Base-by-base conservation (phyloP, 73 alveolate genomes). In the Paramecium sexaurelia region DNA sequence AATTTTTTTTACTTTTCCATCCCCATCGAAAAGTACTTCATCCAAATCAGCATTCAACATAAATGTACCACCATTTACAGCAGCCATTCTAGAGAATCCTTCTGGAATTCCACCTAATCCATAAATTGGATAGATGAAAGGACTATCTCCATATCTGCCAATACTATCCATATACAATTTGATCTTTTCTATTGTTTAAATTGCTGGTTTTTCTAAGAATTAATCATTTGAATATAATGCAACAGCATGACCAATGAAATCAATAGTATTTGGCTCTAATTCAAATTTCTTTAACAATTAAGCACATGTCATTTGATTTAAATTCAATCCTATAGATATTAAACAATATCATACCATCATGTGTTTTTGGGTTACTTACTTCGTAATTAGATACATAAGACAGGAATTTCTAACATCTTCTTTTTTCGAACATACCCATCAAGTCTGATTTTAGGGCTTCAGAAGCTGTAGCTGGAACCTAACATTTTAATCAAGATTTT, bases 61-160 rank as follows among this genome's bases (percentile, higher is more conserved):
- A 97, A 97, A 98, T 47, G 99, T 97, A 41, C 99, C 99, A 22
- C 99, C 99, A 91, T 98, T 97, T 87, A 98, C 96, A 84, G 99
- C 99, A 84, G 99, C 96, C 85, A 96, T 95, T 83, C 99, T 95
- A 7, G 99, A 96, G 96, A 96, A 98, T 75, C 99, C 99, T 96
- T 98, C 99, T 40, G 99, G 99, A 78, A 98, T 92, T 45, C 99
- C 99, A 55, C 99, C 99, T n/a, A 98, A 96, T 27, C 99, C 99
- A 93, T 98, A 98, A 91, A 98, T 95, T 19, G 99, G 99, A 87
- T 98, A 98, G 55, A 98, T 96, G 97, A 98, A 98, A 15, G 99
- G 99, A 40, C 99, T 94, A 86, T 97, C 98, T 61, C 99, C 98
- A 87, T 94, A 93, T 85, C 96, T 95, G 27, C 98, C 98, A 66